Conservation (phyloP, 352 stramenopile genomes). For the Globisporangium apiculatum region DNA sequence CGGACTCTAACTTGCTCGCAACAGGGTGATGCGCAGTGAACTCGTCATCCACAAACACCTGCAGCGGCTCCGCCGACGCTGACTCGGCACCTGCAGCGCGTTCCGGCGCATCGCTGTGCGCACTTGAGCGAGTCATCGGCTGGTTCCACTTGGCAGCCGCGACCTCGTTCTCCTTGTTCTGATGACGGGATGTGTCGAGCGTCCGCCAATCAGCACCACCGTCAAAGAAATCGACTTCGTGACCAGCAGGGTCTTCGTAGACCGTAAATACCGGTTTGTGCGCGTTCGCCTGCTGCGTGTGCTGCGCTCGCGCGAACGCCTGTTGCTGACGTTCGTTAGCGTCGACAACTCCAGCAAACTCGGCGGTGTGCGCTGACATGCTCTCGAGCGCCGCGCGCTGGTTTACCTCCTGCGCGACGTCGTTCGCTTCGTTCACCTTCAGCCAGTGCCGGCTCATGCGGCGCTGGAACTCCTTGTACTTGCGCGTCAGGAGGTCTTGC, state of each 20-base stretch:
- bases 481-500: constrained; percentile 53
- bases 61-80: constrained; percentile 15
- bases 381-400: constrained; percentile 57
- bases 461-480: constrained; percentile 81
- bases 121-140: background rate
- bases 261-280: constrained; percentile 84
- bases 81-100: background rate
- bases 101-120: background rate
- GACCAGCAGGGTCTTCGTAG: constrained; percentile 59
- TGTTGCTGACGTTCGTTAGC: constrained; percentile 64
- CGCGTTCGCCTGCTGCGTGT: constrained; percentile 48
- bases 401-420: constrained; percentile 26
- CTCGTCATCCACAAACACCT: constrained; percentile 80
- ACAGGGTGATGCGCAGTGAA: constrained; percentile 19
- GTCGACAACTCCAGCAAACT: constrained; percentile 48
- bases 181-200: constrained; percentile 49
- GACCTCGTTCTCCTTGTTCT: constrained; percentile 80
- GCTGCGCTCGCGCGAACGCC: constrained; percentile 41
- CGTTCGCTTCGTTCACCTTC: constrained; percentile 44
- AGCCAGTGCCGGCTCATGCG: constrained; percentile 81
- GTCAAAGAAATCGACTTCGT: constrained; percentile 50
- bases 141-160: constrained; percentile 46
- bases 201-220: constrained; percentile 61
- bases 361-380: constrained; percentile 36
- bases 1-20: constrained; percentile 11